phyloP scores from a whole-genome alignment of 2,329 filamentous ascomycete species.

The Trichoderma hamatum region DNA sequence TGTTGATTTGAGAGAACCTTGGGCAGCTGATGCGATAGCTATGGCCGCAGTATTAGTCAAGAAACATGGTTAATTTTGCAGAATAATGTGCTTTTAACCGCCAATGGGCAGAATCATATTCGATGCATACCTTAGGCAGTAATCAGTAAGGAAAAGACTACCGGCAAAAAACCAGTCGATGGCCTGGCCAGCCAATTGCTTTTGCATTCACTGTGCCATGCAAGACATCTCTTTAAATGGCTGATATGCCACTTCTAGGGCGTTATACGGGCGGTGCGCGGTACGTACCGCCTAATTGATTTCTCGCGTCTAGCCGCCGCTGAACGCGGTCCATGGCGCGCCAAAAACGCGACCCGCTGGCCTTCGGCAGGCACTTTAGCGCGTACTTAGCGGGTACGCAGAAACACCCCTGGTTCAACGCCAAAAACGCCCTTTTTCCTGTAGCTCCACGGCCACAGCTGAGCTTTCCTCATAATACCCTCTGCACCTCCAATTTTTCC shows the following conservation, averaged over 20 bases:
- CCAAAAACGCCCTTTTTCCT: conserved; percentile 18
- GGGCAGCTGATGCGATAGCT: background rate
- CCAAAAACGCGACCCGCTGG: conserved; percentile 24
- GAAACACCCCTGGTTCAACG: conserved; percentile 20
- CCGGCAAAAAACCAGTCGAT: background rate
- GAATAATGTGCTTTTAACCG: too few species aligned
- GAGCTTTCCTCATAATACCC: conserved; percentile 22
- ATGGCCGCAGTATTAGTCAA: background rate
- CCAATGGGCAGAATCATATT: too few species aligned
- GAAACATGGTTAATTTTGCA: background rate
- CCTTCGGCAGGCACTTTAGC: background rate
- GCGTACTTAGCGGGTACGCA: background rate
- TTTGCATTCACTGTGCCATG: background rate
- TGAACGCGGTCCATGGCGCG: conserved; percentile 28
- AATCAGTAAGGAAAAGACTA: background rate
- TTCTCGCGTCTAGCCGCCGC: conserved; percentile 5
- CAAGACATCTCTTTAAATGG: background rate
- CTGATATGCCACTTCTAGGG: background rate
- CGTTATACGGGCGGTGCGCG: background rate
- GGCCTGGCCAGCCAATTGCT: background rate
- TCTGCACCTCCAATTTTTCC: conserved; percentile 11
- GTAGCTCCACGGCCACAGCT: conserved; percentile 5
- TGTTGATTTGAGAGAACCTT: background rate
- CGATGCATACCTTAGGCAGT: background rate
- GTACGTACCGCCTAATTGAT: conserved; percentile 7